phyloP scores from a whole-genome alignment of 2,329 filamentous ascomycete genomes.

The Thielaviopsis cerberus region DNA sequence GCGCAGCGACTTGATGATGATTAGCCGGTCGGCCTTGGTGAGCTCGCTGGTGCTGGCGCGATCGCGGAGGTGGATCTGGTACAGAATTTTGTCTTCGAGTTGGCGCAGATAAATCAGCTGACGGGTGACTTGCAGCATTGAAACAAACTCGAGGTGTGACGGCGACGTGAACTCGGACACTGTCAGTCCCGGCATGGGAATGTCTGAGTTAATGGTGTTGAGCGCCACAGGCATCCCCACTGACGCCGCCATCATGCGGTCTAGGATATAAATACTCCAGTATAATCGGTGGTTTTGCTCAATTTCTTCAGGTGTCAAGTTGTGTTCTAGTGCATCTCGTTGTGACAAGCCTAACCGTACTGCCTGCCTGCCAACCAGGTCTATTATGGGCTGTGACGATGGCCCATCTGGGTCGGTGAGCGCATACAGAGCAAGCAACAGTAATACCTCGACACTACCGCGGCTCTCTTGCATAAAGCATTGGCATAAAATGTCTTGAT shows the following conservation, averaged over 20 bases:
- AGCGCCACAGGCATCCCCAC: conserved; percentile 24
- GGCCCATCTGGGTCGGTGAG: conserved; percentile 24
- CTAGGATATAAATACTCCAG: conserved; percentile 28
- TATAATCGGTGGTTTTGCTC: conserved; percentile 23
- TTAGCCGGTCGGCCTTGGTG: conserved; percentile 18
- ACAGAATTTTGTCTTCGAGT: conserved; percentile 24
- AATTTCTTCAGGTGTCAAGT: conserved; percentile 15
- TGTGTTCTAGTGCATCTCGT: conserved; percentile 17
- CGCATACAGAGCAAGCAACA: conserved; percentile 25
- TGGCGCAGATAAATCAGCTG: conserved; percentile 27
- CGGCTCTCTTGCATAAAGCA: conserved; percentile 21
- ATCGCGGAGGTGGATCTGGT: conserved; percentile 20
- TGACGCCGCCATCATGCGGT: conserved; percentile 26
- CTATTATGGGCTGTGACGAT: conserved; percentile 24
- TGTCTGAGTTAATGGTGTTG: conserved; percentile 21
- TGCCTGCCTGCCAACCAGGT: conserved; percentile 23
- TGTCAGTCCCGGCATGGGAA: conserved; percentile 26
- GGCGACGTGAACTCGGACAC: conserved; percentile 26
- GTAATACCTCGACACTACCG: conserved; percentile 24
- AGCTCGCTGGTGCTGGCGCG: conserved; percentile 17
- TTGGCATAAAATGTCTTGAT: conserved; percentile 23
- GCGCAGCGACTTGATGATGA: conserved; percentile 20
- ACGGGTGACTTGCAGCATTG: conserved; percentile 25
- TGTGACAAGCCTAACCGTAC: conserved; percentile 22
- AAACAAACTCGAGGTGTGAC: conserved; percentile 21